Evolutionary conservation across 177 flowering plant genomes (phyloP).

Genomic region (Vitis hybrid): DNA sequence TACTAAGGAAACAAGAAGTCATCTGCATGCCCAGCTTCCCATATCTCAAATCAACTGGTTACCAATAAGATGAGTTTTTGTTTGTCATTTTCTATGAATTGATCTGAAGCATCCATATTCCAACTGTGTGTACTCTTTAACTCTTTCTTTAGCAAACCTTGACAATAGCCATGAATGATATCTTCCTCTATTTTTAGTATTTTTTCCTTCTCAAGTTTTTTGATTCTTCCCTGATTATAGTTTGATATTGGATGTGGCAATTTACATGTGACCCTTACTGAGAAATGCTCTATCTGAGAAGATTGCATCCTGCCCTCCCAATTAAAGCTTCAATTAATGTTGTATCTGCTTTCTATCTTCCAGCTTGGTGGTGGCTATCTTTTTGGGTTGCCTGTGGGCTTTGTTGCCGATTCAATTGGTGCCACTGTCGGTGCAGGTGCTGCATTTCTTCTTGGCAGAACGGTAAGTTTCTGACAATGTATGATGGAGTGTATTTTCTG

Average conservation of each 20-base stretch:
- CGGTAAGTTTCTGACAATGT: constrained; percentile 48
- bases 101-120: background rate
- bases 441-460: constrained; percentile 82
- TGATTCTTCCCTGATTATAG: no score
- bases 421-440: constrained; percentile 87
- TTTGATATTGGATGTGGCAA: no score
- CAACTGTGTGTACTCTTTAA: no score
- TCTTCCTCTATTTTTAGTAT: no score
- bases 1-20: background rate
- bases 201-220: no score
- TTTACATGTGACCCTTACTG: no score
- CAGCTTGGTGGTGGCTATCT: constrained; percentile 99
- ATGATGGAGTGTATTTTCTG: background rate
- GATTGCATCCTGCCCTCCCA: background rate
- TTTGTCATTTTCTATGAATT: background rate
- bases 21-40: background rate
- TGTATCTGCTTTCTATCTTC: constrained; percentile 5
- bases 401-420: constrained; percentile 90
- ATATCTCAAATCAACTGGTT: background rate
- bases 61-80: background rate
- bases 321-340: constrained; percentile 1
- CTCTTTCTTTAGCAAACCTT: no score
- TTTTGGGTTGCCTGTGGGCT: constrained; percentile 86
- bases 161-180: no score
- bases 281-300: no score